Evolutionary conservation across 208 protist species (phyloP), one percentile per base, ranked within the genome.

Genomic region (Trypanosoma avium): DNA sequence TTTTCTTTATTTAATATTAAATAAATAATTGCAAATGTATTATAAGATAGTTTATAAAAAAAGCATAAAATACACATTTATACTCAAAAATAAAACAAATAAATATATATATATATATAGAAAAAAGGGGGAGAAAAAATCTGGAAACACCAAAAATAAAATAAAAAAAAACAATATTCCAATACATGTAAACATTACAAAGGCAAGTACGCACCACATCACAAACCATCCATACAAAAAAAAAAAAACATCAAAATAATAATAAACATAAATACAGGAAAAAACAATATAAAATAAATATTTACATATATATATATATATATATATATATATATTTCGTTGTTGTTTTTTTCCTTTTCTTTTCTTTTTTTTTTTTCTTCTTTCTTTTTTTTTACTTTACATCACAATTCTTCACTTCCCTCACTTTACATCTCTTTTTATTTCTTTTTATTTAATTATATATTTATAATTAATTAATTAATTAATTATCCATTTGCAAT

Each of bases 141-240:
- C n/a, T n/a, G n/a, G n/a, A n/a, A n/a, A n/a, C n/a, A n/a, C n/a
- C n/a, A n/a, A 42, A 42, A 42, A 42, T 3, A 15, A 2, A 9
- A 9, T 9, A n/a, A 42, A 13, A 13, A 42, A 42, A 9, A n/a
- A 42, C 17, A 42, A n/a, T n/a, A n/a, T n/a, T 42, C 6, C 30
- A 49, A 68, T 27, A 9, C 47, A 38, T 22, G 60, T 40, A 22
- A 47, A 49, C 17, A n/a, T 36, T 56, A 67, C 0, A 67, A 7
- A 43, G 19, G n/a, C n/a, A n/a, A n/a, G n/a, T n/a, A n/a, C n/a
- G n/a, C n/a, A n/a, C n/a, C n/a, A n/a, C n/a, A n/a, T n/a, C n/a
- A n/a, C n/a, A n/a, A n/a, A n/a, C n/a, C n/a, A n/a, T n/a, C n/a
- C n/a, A 67, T 2, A 59, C 26, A 53, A 67, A 36, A 67, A 19